phyloP scores from a whole-genome alignment of 192 early-diverging fungal species.

The Podila epicladia region DNA sequence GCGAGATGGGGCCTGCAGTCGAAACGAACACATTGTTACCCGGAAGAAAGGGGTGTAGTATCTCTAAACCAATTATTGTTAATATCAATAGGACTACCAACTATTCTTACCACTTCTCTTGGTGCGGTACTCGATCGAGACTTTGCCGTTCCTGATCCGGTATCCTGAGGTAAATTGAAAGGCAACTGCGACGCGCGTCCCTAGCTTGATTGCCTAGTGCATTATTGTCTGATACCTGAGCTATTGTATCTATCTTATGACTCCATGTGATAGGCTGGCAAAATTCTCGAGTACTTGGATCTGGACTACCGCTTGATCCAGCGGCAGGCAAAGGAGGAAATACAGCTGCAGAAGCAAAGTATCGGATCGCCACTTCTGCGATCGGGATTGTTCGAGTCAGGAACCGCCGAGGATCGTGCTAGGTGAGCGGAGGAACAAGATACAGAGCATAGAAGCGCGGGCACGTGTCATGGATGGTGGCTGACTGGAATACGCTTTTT shows the following conservation, averaged over 20 bases:
- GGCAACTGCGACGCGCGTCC: not conserved
- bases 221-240: not conserved
- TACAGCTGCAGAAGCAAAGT: constrained; percentile 36
- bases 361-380: not conserved
- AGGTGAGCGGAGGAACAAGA: constrained; percentile 7
- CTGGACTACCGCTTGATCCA: constrained; percentile 35
- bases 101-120: constrained; percentile 26
- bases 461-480: no score
- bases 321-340: constrained; percentile 45
- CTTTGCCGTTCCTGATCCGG: constrained; percentile 19
- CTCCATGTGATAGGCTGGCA: constrained; percentile 8
- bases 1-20: no score
- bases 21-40: no score
- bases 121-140: constrained; percentile 15
- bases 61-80: no score
- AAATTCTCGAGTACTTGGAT: constrained; percentile 14
- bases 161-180: constrained; percentile 23
- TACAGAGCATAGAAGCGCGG: not conserved
- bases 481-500: no score
- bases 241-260: not conserved
- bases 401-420: constrained; percentile 30
- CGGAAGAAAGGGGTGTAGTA: not conserved
- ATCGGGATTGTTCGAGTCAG: constrained; percentile 22
- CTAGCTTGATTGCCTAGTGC: no score
- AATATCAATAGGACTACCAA: constrained; percentile 27